These are phyloP conservation scores for Mycena maculata DNA, from an alignment of 768 basidiomycete species.

Conservation along the genomic window DNA sequence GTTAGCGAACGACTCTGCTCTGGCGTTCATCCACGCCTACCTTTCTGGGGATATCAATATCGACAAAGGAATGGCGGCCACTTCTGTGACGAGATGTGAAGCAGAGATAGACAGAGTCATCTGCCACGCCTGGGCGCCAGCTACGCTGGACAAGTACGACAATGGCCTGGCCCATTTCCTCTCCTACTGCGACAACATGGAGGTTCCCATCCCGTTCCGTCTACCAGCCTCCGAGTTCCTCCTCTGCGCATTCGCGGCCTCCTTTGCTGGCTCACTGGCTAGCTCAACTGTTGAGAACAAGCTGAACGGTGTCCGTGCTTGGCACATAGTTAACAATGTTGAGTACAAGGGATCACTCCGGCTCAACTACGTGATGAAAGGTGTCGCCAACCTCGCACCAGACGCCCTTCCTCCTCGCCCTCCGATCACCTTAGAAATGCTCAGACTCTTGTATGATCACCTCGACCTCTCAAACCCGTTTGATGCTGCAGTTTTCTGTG, in stretches of 20 bases:
- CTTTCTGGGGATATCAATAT: background rate
- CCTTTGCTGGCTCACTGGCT: conserved; percentile 34
- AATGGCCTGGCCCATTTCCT: conserved; percentile 22
- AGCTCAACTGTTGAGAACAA: conserved; percentile 36
- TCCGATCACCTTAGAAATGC: conserved; percentile 40
- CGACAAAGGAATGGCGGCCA: background rate
- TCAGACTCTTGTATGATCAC: conserved; percentile 23
- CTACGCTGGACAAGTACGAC: conserved; percentile 31
- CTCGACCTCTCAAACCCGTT: conserved; percentile 34
- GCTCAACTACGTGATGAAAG: conserved; percentile 40
- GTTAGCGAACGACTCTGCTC: no score
- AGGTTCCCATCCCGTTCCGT: conserved; percentile 19
- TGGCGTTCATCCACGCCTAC: no score
- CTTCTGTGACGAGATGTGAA: no score
- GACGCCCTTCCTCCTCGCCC: conserved; percentile 25
- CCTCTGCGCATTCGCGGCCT: conserved; percentile 44
- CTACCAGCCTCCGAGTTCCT: conserved; percentile 43
- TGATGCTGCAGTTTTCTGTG: conserved; percentile 40
- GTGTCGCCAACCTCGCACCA: conserved; percentile 41
- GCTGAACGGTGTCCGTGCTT: conserved; percentile 44
- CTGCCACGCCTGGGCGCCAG: conserved; percentile 27
- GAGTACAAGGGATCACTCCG: conserved; percentile 35
- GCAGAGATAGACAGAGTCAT: conserved; percentile 1
- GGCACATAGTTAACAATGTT: conserved; percentile 46
- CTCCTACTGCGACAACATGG: conserved; percentile 37